These are phyloP conservation scores for Tremella yokohamensis DNA, from an alignment of 768 basidiomycete genomes.

Conservation along the genomic window DNA sequence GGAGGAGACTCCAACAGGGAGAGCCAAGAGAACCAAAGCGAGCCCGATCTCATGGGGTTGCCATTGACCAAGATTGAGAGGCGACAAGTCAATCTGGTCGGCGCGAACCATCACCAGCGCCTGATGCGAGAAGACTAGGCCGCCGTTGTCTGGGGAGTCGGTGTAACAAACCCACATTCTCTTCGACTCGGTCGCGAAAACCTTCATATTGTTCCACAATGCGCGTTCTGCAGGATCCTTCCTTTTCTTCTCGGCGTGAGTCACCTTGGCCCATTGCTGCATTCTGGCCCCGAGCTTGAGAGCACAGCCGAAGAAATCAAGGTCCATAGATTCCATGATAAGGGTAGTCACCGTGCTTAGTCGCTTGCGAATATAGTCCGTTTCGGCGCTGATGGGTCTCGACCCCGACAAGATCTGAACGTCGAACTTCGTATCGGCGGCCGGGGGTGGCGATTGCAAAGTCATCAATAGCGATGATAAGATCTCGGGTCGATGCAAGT, in stretches of 20 bases:
- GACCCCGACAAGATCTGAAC: no score
- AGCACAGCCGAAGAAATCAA: neutral
- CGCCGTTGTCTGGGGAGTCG: conserved; percentile 8
- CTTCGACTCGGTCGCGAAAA: neutral
- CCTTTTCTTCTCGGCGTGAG: conserved; percentile 3
- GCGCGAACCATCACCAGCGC: conserved; percentile 14
- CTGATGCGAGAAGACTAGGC: conserved; percentile 10
- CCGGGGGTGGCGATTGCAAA: no score
- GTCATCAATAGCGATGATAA: no score
- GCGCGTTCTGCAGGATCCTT: neutral
- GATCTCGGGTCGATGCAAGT: no score
- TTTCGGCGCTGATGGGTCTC: no score
- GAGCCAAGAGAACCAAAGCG: conserved; percentile 7
- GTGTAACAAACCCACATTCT: conserved; percentile 17
- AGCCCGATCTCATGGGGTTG: conserved; percentile 3
- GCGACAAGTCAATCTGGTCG: conserved; percentile 5
- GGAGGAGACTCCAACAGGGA: conserved; percentile 11
- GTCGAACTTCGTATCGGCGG: no score
- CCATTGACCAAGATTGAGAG: conserved; percentile 12
- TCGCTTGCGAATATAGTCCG: no score
- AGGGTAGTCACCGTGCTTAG: neutral
- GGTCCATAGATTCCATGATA: neutral
- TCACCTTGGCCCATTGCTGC: conserved; percentile 20
- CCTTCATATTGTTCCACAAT: neutral
- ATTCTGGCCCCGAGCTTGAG: conserved; percentile 14